Evolutionary conservation across 2,329 filamentous ascomycete genomes (phyloP), one percentile per base, ranked within the genome.

Genomic region (Fusarium lyarnte): DNA sequence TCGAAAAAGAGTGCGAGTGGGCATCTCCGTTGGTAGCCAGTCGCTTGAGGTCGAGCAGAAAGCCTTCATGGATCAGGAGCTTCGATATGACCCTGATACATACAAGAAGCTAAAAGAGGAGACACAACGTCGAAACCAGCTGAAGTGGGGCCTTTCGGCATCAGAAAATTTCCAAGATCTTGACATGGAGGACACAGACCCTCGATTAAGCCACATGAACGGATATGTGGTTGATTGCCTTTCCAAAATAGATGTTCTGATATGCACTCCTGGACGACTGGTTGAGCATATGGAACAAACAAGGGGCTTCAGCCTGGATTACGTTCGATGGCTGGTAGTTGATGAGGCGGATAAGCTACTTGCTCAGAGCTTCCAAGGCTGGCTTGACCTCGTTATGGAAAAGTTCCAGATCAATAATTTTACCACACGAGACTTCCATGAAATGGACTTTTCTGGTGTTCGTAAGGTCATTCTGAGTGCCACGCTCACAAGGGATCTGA

Each of bases 261-360:
- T 98, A 55, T 96, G 94, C 80, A 98, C 95, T 0, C 95, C 95
- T 2, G 96, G 96, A 66, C 90, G 95, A 70, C 88, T 98, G 2
- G 94, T 98, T 8, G 95, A 98, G 76, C 95, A 98, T 81, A 87
- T 98, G 55, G 91, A 92, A 71, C 91, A 91, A 66, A 98, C 95
- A 0, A 89, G 90, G 6, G 94, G 94, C 0, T 98, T 98, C 79
- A 89, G 87, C 1, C 85, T 98, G 27, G 89, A 92, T 63, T 87
- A 93, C 78, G 85, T 98, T 8, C 89, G 93, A 68, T 98, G 95
- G 94, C 86, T 98, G 1, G 89, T 98, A 6, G 92, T 98, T 49
- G 95, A 98, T 77, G 95, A 98, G 82, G 96, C 95, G 16, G 95
- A 98, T 81, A 94, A 96, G 78, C 85, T 98, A 17, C 87, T 98